Conservation (phyloP, 2,329 filamentous ascomycete genomes). For the Hypocrella siamensis region DNA sequence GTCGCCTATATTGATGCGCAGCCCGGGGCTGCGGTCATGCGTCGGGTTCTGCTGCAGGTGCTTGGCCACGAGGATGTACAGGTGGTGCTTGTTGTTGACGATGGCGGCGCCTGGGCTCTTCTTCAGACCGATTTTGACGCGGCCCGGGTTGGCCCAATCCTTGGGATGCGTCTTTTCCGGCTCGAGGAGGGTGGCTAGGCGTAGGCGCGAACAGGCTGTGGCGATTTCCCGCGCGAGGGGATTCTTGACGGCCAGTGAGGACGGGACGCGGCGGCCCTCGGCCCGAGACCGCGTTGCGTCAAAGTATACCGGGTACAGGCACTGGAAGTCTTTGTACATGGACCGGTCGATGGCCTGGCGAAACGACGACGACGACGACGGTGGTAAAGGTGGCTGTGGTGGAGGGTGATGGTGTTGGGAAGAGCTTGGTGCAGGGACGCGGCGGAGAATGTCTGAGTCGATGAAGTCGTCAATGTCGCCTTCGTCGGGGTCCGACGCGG, state of each 20-base stretch:
- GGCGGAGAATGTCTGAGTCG: constrained; percentile 40
- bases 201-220: constrained; percentile 61
- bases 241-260: constrained; percentile 59
- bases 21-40: constrained; percentile 48
- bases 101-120: constrained; percentile 20
- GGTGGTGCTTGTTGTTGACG: constrained; percentile 69
- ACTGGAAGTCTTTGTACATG: constrained; percentile 63
- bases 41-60: constrained; percentile 70
- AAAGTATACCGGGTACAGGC: constrained; percentile 93
- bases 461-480: constrained; percentile 57
- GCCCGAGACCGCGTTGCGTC: constrained; percentile 59
- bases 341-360: constrained; percentile 27
- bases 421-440: constrained; percentile 13
- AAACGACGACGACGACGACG: not conserved
- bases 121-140: constrained; percentile 69
- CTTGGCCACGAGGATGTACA: constrained; percentile 65
- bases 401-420: constrained; percentile 14
- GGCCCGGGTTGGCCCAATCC: constrained; percentile 93
- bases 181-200: constrained; percentile 66
- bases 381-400: constrained; percentile 8
- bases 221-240: constrained; percentile 83
- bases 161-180: constrained; percentile 86
- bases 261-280: constrained; percentile 65
- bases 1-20: constrained; percentile 58
- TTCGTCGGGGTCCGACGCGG: constrained; percentile 65